phyloP scores from a whole-genome alignment of 805 yeast species.

The Komagataella mondaviorum region DNA sequence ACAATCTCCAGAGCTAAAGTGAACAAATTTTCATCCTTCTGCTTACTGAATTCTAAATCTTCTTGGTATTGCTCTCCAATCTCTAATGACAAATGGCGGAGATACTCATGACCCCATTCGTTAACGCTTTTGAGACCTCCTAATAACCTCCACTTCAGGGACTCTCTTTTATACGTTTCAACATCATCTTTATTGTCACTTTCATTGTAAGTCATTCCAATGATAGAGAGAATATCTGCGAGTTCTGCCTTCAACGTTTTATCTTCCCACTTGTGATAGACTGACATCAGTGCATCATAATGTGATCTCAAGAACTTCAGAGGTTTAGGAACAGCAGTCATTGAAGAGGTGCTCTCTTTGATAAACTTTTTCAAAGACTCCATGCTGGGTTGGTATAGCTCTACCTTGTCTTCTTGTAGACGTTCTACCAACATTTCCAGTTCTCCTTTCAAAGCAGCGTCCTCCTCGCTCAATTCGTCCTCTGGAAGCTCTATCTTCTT shows the following conservation, averaged over 20 bases:
- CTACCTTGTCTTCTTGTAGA: constrained; percentile 36
- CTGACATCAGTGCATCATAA: constrained; percentile 50
- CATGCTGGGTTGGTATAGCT: constrained; percentile 48
- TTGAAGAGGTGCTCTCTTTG: constrained; percentile 88
- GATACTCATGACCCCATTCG: constrained; percentile 97
- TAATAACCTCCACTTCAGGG: constrained; percentile 63
- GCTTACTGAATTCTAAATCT: constrained; percentile 13
- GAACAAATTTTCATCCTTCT: constrained; percentile 25
- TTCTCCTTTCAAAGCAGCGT: constrained; percentile 73
- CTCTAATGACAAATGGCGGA: constrained; percentile 90
- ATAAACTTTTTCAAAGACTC: constrained; percentile 62
- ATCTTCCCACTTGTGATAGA: constrained; percentile 58
- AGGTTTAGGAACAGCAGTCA: constrained; percentile 99
- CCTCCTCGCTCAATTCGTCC: constrained; percentile 90
- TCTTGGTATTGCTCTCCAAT: constrained; percentile 79
- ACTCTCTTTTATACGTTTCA: constrained; percentile 40
- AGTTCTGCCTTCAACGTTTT: constrained; percentile 35
- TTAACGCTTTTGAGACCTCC: constrained; percentile 37
- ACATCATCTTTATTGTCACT: constrained; percentile 29
- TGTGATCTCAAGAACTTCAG: constrained; percentile 88
- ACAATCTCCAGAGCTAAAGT: constrained; percentile 64
- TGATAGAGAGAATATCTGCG: constrained; percentile 83
- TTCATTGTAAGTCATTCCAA: constrained; percentile 90
- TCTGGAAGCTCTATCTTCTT: constrained; percentile 22
- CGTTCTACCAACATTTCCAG: constrained; percentile 80